Evolutionary conservation across 768 basidiomycete genomes (phyloP), one percentile per base, ranked within the genome.

Genomic region (Suillus americanus): DNA sequence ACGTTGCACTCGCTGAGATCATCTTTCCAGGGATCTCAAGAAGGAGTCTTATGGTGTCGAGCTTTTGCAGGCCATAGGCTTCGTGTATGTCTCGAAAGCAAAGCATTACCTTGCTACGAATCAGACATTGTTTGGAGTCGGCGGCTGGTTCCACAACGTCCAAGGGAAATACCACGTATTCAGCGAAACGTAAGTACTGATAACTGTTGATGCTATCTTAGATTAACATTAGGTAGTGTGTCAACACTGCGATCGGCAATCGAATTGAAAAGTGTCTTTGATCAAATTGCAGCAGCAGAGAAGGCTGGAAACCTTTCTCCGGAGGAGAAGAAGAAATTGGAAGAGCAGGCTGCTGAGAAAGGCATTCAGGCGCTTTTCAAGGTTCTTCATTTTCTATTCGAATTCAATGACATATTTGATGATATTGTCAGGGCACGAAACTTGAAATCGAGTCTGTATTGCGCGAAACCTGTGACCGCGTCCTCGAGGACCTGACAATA

Each of bases 281-380:
- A 96, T 73, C 94, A 95, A 74, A 92, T 97, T 33, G 89, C 93
- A 75, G 92, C 92, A 0, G 94, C 94, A 0, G 94, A 96, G 75
- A 89, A 90, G 71, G 88, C 90, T 3, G 94, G 94, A 1, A 92
- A 89, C 64, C 77, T 95, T 46, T 81, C 79, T 35, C 86, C 89
- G 0, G 94, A 94, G 50, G 92, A 95, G 78, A 89, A 87, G 78
- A 87, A 84, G 73, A 85, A 88, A 63, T 79, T 97, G 1, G 95
- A 97, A 72, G 95, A 96, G 69, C 91, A 94, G 70, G 95, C 95
- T 1, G 94, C 95, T 0, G 94, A 96, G 80, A 96, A 95, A 75
- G 95, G 93, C 14, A 75, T 96, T 1, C 92, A 94, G 69, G 93
- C 94, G 1, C 78, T 96, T 37, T 96, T 96, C 85, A 96, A 95